phyloP scores from a whole-genome alignment of 352 stramenopile genomes.

The Phytophthora sp. region DNA sequence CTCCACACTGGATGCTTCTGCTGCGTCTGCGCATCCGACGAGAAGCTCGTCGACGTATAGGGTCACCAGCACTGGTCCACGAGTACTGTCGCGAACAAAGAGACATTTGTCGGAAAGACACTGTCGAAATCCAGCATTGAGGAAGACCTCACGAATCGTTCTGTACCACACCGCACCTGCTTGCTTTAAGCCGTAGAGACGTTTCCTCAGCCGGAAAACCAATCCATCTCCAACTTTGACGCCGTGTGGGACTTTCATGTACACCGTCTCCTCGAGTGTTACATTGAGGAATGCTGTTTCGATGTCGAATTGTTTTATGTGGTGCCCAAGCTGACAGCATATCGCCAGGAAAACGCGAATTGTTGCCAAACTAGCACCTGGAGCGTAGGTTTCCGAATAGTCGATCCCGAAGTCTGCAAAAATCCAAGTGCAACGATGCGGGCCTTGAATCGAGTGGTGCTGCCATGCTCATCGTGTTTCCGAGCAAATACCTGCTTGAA shows the following conservation, averaged over 20 bases:
- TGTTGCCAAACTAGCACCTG: conserved; percentile 27
- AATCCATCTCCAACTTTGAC: conserved; percentile 6
- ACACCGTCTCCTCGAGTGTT: conserved; percentile 33
- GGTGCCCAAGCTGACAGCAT: conserved; percentile 19
- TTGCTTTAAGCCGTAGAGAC: conserved; percentile 47
- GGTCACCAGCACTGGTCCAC: conserved; percentile 15
- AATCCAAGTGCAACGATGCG: conserved; percentile 32
- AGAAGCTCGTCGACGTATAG: conserved; percentile 22
- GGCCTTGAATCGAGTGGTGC: conserved; percentile 37
- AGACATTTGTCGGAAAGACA: conserved; percentile 13
- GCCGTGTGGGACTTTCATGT: conserved; percentile 31
- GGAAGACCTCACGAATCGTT: conserved; percentile 25
- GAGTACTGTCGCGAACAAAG: conserved; percentile 3
- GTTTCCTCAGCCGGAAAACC: conserved; percentile 34
- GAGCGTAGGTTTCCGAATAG: too few species aligned
- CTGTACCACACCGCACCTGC: conserved; percentile 35
- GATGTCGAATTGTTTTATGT: conserved; percentile 35
- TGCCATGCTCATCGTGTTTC: conserved; percentile 26
- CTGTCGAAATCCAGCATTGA: conserved; percentile 1
- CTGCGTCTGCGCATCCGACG: conserved; percentile 10
- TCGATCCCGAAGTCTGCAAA: too few species aligned
- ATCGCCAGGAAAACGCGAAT: conserved; percentile 33
- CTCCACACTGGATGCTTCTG: neutral
- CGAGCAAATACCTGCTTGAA: conserved; percentile 38
- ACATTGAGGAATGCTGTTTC: conserved; percentile 49